Conservation (phyloP, 176 grass and related monocot species). For the Stipa capillata region DNA sequence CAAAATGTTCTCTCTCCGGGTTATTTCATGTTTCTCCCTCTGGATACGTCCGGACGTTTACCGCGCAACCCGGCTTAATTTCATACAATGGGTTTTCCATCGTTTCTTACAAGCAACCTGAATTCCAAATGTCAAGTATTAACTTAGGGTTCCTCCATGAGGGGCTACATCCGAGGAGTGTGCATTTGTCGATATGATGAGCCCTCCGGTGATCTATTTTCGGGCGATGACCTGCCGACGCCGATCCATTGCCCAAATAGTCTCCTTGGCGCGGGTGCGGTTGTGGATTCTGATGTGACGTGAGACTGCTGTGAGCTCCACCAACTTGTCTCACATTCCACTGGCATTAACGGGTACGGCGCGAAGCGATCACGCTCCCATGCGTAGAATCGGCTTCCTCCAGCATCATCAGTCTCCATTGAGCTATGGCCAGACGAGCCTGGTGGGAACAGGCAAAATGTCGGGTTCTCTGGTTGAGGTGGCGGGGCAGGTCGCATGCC, state of each 20-base stretch:
- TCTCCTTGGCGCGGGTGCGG: background rate
- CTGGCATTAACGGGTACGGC: constrained; percentile 27
- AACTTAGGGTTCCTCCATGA: background rate
- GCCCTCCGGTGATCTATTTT: background rate
- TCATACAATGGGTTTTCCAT: constrained; percentile 35
- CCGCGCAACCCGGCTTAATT: constrained; percentile 18
- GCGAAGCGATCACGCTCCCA: constrained; percentile 49
- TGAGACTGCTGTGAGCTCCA: constrained; percentile 30
- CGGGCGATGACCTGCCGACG: background rate
- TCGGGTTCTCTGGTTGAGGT: background rate
- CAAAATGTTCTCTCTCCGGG: constrained; percentile 28
- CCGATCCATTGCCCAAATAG: constrained; percentile 7
- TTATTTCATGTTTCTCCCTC: constrained; percentile 28
- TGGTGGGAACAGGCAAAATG: constrained; percentile 37
- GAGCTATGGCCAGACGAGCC: constrained; percentile 15
- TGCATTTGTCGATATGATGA: constrained; percentile 35
- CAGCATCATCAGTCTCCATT: constrained; percentile 28
- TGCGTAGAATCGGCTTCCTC: constrained; percentile 39
- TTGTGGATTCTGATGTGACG: background rate
- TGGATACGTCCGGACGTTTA: constrained; percentile 17
- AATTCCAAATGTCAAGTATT: background rate
- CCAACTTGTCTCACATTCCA: constrained; percentile 45
- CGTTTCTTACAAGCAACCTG: constrained; percentile 41
- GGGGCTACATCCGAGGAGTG: constrained; percentile 49
- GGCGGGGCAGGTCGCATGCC: background rate